phyloP scores from a whole-genome alignment of 768 basidiomycete species.

The Hemileccinum impolitum region DNA sequence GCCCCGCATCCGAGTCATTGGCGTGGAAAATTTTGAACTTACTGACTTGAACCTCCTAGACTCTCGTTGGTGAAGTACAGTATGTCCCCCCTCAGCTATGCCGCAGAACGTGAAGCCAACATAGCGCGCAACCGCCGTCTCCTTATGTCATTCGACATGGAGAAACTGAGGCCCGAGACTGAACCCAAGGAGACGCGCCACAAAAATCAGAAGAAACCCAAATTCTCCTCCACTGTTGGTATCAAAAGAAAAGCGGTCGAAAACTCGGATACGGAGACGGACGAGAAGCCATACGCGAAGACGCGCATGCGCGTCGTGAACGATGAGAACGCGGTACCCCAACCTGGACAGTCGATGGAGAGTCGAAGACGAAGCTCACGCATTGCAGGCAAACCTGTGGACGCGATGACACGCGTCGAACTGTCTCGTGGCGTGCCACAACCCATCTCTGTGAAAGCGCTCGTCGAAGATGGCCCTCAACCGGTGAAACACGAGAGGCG shows the following conservation, averaged over 20 bases:
- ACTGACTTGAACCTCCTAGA: too few relatives aligned
- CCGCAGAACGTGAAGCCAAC: slow-evolving; percentile 33
- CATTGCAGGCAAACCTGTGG: slow-evolving; percentile 54
- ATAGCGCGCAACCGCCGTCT: slow-evolving; percentile 44
- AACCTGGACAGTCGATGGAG: background rate
- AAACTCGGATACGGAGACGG: slow-evolving; percentile 22
- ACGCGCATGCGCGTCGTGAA: slow-evolving; percentile 8
- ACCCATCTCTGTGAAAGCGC: slow-evolving; percentile 38
- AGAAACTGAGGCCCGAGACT: slow-evolving; percentile 37
- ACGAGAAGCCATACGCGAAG: slow-evolving; percentile 30
- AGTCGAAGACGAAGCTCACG: slow-evolving; percentile 65
- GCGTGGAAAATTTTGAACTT: too few relatives aligned
- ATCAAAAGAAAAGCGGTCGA: slow-evolving; percentile 43
- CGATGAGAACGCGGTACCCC: slow-evolving; percentile 20
- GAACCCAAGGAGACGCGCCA: slow-evolving; percentile 45
- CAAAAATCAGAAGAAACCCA: slow-evolving; percentile 7
- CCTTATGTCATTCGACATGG: slow-evolving; percentile 41
- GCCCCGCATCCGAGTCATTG: too few relatives aligned
- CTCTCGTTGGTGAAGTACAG: background rate
- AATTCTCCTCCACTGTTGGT: background rate
- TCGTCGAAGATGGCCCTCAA: slow-evolving; percentile 35
- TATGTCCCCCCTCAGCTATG: slow-evolving; percentile 26
- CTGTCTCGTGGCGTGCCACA: slow-evolving; percentile 31
- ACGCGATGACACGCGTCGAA: slow-evolving; percentile 42
- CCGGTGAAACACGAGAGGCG: slow-evolving; percentile 31